Evolutionary conservation across 768 basidiomycete species (phyloP).

Genomic region (Postia placenta): DNA sequence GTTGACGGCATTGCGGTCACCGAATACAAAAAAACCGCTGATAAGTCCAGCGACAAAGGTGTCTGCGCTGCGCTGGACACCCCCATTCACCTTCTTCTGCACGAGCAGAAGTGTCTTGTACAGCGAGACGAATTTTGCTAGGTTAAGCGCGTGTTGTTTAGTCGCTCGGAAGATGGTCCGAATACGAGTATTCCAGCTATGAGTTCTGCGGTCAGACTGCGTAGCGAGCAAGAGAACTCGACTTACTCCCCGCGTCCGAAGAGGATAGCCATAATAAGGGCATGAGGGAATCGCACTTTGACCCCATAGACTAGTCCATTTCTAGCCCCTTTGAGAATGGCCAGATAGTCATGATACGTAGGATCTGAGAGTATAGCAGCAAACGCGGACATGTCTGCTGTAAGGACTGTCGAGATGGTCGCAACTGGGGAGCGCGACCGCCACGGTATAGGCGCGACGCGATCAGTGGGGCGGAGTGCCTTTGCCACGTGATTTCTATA

Average conservation of each 20-base stretch:
- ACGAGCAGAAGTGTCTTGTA: constrained; percentile 85
- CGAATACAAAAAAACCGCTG: constrained; percentile 87
- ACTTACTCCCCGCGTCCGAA: constrained; percentile 89
- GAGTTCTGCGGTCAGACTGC: constrained; percentile 5
- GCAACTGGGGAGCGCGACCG: too few relatives aligned
- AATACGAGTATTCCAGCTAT: constrained; percentile 67
- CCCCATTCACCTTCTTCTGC: constrained; percentile 75
- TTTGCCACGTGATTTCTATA: neutral
- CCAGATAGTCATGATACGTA: constrained; percentile 82
- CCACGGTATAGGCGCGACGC: too few relatives aligned
- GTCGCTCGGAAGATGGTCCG: constrained; percentile 76
- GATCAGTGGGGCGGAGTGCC: too few relatives aligned
- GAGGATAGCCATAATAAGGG: constrained; percentile 90
- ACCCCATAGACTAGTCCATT: constrained; percentile 89
- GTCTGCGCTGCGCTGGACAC: constrained; percentile 76
- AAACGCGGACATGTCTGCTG: constrained; percentile 21
- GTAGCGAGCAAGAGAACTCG: neutral
- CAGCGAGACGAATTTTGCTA: constrained; percentile 89
- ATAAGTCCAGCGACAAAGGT: constrained; percentile 90
- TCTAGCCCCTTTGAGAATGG: constrained; percentile 89
- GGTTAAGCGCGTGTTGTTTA: constrained; percentile 83
- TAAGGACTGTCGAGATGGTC: neutral
- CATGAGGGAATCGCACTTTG: constrained; percentile 93
- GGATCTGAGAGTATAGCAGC: constrained; percentile 52
- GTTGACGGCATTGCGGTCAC: constrained; percentile 81